These are phyloP conservation scores for Colletotrichum sp. DNA, from an alignment of 2,329 filamentous ascomycete species.

Conservation along the genomic window DNA sequence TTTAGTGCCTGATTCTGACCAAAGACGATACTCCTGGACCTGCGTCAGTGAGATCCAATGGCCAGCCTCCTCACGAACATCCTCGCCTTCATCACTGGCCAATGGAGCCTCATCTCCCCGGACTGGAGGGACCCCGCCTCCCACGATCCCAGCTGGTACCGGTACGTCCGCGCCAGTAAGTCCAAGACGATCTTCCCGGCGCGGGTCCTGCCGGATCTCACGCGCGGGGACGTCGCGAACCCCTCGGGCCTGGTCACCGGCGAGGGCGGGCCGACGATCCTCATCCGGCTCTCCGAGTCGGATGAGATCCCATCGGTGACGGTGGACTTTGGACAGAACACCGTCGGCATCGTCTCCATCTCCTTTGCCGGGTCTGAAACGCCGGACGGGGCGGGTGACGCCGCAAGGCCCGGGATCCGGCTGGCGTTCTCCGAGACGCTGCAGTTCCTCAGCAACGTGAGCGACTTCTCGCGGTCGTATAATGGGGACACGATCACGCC, in stretches of 20 bases:
- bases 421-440: constrained; percentile 55
- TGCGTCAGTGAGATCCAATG: neutral
- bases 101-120: neutral
- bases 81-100: neutral
- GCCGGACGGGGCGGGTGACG: constrained; percentile 20
- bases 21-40: neutral
- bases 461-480: constrained; percentile 54
- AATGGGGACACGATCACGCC: constrained; percentile 42
- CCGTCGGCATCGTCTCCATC: constrained; percentile 48
- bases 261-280: constrained; percentile 30
- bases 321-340: constrained; percentile 55
- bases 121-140: neutral
- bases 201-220: constrained; percentile 34
- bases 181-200: constrained; percentile 34
- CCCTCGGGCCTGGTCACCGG: constrained; percentile 35
- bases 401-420: constrained; percentile 41
- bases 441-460: constrained; percentile 45
- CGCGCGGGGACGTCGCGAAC: constrained; percentile 42
- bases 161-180: constrained; percentile 42
- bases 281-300: constrained; percentile 26
- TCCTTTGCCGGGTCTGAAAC: constrained; percentile 41
- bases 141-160: constrained; percentile 36
- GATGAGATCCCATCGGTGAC: constrained; percentile 41
- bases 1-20: neutral
- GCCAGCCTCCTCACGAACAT: neutral